phyloP scores from a whole-genome alignment of 495 filamentous ascomycete genomes.

The Xylaria scruposa region DNA sequence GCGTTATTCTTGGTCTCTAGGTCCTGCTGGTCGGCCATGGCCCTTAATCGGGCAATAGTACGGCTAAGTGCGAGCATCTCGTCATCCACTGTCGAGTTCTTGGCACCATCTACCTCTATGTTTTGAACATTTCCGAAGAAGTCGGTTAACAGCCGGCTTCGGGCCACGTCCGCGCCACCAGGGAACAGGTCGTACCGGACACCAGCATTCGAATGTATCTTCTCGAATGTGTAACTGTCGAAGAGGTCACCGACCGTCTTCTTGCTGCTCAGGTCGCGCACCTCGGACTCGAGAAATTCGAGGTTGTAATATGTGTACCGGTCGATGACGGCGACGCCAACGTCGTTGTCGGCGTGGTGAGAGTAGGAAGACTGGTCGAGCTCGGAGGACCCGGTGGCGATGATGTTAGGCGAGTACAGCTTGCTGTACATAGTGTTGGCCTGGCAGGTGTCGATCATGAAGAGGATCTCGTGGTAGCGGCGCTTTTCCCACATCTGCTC shows the following conservation, averaged over 20 bases:
- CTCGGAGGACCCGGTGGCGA: conserved; percentile 92
- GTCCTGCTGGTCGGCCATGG: conserved; percentile 56
- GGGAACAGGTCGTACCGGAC: conserved; percentile 91
- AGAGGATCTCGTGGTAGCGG: conserved; percentile 90
- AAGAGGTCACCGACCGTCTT: conserved; percentile 91
- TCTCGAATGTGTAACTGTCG: conserved; percentile 90
- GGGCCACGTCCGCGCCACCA: conserved; percentile 73
- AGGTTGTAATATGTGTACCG: conserved; percentile 99
- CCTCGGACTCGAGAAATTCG: conserved; percentile 92
- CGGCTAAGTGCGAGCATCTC: conserved; percentile 70
- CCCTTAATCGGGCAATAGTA: conserved; percentile 66
- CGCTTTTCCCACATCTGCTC: conserved; percentile 99
- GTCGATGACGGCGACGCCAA: conserved; percentile 97
- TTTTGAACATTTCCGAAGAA: conserved; percentile 99
- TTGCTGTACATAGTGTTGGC: conserved; percentile 99
- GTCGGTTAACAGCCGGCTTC: conserved; percentile 83
- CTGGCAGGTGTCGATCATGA: conserved; percentile 99
- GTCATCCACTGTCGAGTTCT: conserved; percentile 68
- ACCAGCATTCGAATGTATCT: conserved; percentile 93
- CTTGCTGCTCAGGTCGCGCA: conserved; percentile 80
- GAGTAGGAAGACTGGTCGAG: conserved; percentile 94
- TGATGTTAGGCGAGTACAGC: conserved; percentile 95
- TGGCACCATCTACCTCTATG: conserved; percentile 78
- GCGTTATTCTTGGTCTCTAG: conserved; percentile 43
- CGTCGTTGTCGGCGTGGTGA: conserved; percentile 96